Conservation (phyloP, 2,329 filamentous ascomycete genomes). For the Colletotrichum shisoi region DNA sequence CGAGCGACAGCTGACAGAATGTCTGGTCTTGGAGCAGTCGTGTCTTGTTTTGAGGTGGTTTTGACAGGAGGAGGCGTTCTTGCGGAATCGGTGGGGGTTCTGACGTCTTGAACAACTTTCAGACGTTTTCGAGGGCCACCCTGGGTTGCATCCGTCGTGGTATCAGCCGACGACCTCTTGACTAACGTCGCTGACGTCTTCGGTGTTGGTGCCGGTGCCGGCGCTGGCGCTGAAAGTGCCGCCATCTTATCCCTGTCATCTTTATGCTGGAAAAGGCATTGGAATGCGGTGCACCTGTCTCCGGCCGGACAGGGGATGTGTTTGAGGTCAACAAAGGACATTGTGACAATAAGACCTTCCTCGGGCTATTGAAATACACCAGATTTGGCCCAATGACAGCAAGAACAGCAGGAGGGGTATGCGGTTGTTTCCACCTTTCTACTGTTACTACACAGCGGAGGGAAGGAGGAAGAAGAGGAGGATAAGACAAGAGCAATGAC, state of each 20-base stretch:
- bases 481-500: neutral
- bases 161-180: conserved; percentile 31
- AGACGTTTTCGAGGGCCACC: conserved; percentile 47
- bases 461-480: neutral
- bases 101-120: conserved; percentile 42
- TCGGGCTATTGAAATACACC: neutral
- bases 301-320: conserved; percentile 61
- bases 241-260: conserved; percentile 45
- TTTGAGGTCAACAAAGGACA: conserved; percentile 50
- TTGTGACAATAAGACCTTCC: conserved; percentile 30
- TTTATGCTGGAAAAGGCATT: conserved; percentile 60
- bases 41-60: conserved; percentile 39
- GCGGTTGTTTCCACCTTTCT: neutral
- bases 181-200: conserved; percentile 30
- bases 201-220: conserved; percentile 5
- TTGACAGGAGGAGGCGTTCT: conserved; percentile 35
- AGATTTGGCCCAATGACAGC: conserved; percentile 23
- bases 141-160: conserved; percentile 41
- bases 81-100: conserved; percentile 30
- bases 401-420: conserved; percentile 44
- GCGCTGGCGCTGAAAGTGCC: conserved; percentile 27
- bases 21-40: conserved; percentile 33
- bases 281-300: conserved; percentile 57
- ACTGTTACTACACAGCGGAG: neutral
- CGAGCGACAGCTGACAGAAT: conserved; percentile 43